Evolutionary conservation across 2,329 filamentous ascomycete genomes (phyloP).

Genomic region (Microsporum ferrugineum): DNA sequence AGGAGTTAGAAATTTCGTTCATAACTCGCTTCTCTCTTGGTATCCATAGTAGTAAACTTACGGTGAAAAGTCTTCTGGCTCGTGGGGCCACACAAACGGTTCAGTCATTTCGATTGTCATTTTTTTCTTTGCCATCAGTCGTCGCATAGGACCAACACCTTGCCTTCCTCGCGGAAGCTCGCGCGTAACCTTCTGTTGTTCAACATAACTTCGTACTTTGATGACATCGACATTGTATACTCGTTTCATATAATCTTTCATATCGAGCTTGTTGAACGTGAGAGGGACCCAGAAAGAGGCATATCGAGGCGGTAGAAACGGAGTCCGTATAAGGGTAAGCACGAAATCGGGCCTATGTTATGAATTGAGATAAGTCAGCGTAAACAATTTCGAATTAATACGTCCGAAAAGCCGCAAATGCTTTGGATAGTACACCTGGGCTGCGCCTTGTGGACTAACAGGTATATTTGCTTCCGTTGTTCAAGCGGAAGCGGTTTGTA

Average conservation of each 20-base stretch:
- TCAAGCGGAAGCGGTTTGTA: slow-evolving; percentile 9
- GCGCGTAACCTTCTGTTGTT: slow-evolving; percentile 52
- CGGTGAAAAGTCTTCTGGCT: slow-evolving; percentile 49
- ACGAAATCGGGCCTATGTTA: slow-evolving; percentile 62
- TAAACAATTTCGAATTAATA: background rate
- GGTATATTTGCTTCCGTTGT: slow-evolving; percentile 34
- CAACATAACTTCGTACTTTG: slow-evolving; percentile 67
- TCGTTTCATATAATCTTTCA: slow-evolving; percentile 88
- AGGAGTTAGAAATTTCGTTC: slow-evolving; percentile 12
- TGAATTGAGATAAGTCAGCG: background rate
- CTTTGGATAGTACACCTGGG: background rate
- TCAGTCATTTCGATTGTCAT: slow-evolving; percentile 87
- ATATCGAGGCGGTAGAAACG: slow-evolving; percentile 61
- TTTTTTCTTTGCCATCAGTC: slow-evolving; percentile 66
- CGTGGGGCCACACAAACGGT: slow-evolving; percentile 79
- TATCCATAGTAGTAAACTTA: slow-evolving; percentile 32
- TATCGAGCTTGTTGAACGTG: slow-evolving; percentile 87
- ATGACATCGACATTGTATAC: slow-evolving; percentile 65
- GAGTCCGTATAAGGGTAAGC: slow-evolving; percentile 64
- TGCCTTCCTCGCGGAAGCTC: slow-evolving; percentile 25
- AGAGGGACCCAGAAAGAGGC: slow-evolving; percentile 87
- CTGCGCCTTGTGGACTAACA: slow-evolving; percentile 27
- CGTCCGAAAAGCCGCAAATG: background rate
- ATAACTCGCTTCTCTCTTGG: background rate
- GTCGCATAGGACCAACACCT: slow-evolving; percentile 49